Percentiles rank a stretch among this genome's conserved stretches.
Evolutionary conservation across 768 basidiomycete genomes (phyloP).

Genomic region (Podaxis sp.): DNA sequence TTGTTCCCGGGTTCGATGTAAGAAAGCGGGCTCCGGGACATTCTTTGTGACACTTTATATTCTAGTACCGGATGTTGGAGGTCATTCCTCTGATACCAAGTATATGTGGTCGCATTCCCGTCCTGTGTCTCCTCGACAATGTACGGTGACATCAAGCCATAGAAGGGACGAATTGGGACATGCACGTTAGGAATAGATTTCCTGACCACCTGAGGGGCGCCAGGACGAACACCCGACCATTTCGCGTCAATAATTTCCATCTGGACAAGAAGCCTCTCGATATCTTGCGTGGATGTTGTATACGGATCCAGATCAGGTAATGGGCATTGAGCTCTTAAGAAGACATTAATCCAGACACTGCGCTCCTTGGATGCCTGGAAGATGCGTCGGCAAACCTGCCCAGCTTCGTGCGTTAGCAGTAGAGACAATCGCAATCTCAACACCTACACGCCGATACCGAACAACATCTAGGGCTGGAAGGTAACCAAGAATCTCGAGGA

Average conservation of each 20-base stretch:
- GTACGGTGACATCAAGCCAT: neutral
- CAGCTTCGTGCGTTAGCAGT: neutral
- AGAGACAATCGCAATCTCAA: too few species aligned
- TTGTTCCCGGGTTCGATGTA: neutral
- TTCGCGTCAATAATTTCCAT: conserved; percentile 8
- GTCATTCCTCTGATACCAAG: neutral
- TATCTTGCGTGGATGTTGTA: neutral
- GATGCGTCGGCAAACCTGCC: conserved; percentile 4
- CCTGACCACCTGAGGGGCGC: neutral
- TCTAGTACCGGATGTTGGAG: neutral
- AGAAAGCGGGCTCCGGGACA: neutral
- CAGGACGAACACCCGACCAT: neutral
- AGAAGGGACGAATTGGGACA: too few species aligned
- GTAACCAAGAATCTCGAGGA: conserved; percentile 4
- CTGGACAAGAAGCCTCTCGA: conserved; percentile 1
- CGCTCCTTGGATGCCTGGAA: conserved; percentile 5
- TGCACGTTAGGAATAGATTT: neutral
- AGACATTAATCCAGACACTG: conserved; percentile 5
- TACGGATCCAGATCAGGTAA: neutral
- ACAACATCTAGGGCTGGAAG: conserved; percentile 7
- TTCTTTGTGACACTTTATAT: neutral
- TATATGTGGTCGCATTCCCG: neutral
- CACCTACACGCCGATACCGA: neutral
- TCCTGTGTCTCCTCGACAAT: neutral
- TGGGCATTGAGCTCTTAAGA: neutral